Evolutionary conservation across 805 yeast genomes (phyloP), one percentile per base, ranked within the genome.

Genomic region (Cyberlindnera americana): DNA sequence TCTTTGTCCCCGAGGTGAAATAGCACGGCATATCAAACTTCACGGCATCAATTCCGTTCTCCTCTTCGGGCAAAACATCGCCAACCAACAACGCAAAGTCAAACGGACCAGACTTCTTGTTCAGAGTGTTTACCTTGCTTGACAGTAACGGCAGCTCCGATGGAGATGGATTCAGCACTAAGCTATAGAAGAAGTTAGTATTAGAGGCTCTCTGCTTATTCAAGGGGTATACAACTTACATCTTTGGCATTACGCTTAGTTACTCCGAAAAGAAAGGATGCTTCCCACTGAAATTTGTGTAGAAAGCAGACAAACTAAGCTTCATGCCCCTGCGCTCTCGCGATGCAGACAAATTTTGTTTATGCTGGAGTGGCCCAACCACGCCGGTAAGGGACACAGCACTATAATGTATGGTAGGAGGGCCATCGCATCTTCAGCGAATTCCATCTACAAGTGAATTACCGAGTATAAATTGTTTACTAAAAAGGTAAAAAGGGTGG

Each of bases 61-160:
- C 25, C 4, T 17, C 16, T 1, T 33, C 31, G 1, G 43, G 44
- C 1, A 48, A 5, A 1, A 67, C 56, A 47, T 75, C 75, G 0
- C 86, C 85, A 6, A 81, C 49, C 5, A 81, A 52, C 2, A 82
- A 28, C 0, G 73, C 71, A 3, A 72, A 64, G 33, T 72, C 81
- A 51, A 83, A 83, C 0, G 88, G 88, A 0, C 89, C 89, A 31
- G 78, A 78, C 49, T 77, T 81, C 17, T 54, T 42, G 49, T 79
- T 65, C 36, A 81, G 67, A 1, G 64, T 44, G 49, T 76, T 73
- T 4, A 78, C 69, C 43, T 72, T 74, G 0, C 69, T 66, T 7
- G 81, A 46, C 5, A 62, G 56, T 3, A 48, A 41, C 7, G 60
- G 54, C 2, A 61, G 37, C 28, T 49, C 40, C 5, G 38, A 14